phyloP scores from a whole-genome alignment of 108 stramenopile genomes.

The Hondaea fermentalgiana region DNA sequence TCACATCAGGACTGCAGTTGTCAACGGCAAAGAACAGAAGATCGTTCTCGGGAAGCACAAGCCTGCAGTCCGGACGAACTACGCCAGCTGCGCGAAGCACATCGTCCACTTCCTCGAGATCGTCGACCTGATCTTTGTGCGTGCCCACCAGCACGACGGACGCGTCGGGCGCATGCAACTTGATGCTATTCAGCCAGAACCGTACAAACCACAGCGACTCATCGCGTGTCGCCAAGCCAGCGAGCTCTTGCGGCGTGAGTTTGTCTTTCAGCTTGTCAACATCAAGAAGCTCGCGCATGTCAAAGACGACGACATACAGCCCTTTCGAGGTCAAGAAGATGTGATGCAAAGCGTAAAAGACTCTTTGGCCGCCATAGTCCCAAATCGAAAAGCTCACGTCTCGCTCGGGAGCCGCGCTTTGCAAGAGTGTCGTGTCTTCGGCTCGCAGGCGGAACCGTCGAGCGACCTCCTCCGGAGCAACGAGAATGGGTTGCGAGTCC shows the following conservation, averaged over 20 bases:
- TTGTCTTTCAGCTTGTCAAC: neutral
- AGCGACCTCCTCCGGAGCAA: no score
- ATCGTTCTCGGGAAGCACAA: no score
- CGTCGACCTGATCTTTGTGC: neutral
- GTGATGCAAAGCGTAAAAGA: neutral
- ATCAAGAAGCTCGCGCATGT: neutral
- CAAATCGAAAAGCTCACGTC: neutral
- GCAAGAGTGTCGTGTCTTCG: no score
- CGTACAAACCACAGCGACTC: neutral
- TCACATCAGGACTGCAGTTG: neutral
- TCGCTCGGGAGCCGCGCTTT: no score
- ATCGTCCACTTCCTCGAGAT: neutral
- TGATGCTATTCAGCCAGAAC: neutral
- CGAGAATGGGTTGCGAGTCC: no score
- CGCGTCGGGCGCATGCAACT: neutral
- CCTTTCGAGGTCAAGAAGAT: neutral
- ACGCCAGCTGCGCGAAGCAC: no score
- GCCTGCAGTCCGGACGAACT: no score
- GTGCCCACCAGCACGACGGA: neutral
- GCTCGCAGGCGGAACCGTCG: no score
- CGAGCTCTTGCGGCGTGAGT: no score
- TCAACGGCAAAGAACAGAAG: neutral
- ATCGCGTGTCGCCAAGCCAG: neutral
- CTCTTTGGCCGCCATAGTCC: neutral
- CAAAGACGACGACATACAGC: neutral